Conservation (phyloP, 2,329 filamentous ascomycete genomes). For the Colletotrichum caudatum region DNA sequence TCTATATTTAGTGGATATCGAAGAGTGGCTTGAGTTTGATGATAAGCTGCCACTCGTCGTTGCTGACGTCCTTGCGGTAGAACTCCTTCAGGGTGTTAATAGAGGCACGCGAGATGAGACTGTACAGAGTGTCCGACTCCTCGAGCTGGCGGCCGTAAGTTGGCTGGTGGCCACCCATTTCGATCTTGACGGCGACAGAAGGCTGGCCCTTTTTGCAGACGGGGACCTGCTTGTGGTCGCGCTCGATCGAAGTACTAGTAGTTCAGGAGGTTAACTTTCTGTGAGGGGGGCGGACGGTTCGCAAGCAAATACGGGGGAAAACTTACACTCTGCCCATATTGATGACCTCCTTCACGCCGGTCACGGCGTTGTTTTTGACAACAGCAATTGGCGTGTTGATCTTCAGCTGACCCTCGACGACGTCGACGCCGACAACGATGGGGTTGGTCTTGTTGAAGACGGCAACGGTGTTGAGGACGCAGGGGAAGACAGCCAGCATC, state of each 20-base stretch:
- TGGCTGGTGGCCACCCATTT: constrained; percentile 91
- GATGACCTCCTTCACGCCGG: constrained; percentile 86
- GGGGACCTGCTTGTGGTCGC: constrained; percentile 94
- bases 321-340: constrained; percentile 92
- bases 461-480: constrained; percentile 87
- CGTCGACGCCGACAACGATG: constrained; percentile 95
- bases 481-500: constrained; percentile 96
- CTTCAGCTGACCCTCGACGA: constrained; percentile 87
- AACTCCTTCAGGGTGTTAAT: constrained; percentile 98
- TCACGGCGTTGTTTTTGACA: constrained; percentile 83
- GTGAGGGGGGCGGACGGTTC: background rate
- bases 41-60: constrained; percentile 95
- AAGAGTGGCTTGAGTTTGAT: constrained; percentile 96
- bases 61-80: constrained; percentile 86
- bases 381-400: constrained; percentile 91
- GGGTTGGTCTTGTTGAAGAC: constrained; percentile 99
- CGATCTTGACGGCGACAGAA: constrained; percentile 98
- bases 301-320: background rate
- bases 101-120: constrained; percentile 84
- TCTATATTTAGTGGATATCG: constrained; percentile 75
- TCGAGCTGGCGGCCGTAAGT: constrained; percentile 95
- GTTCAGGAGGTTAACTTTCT: constrained; percentile 49
- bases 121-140: constrained; percentile 90
- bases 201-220: constrained; percentile 96
- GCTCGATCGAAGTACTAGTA: constrained; percentile 89